Evolutionary conservation across 176 grass and related monocot genomes (phyloP), one percentile per base, ranked within the genome.

Genomic region (Aegilops tauschii): DNA sequence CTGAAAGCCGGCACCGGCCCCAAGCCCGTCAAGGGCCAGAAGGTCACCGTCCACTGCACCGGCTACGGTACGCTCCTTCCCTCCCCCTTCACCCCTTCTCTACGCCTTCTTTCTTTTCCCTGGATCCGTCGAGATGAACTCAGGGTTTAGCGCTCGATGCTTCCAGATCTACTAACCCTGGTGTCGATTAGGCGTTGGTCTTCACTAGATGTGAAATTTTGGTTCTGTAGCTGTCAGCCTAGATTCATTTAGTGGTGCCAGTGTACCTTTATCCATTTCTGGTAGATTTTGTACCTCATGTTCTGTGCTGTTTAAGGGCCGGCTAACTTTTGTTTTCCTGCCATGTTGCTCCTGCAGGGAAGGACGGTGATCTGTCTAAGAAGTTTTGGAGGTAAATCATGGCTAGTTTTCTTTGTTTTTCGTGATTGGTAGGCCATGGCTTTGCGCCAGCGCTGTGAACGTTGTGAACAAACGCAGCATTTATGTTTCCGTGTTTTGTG

Each of bases 21-120:
- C 86, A 94, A 85, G 81, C 97, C 97, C 54, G 83, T 88, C 32
- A 96, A 86, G 90, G 97, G 94, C 77, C 94, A 99, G 83, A 91
- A 88, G 58, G 97, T 99, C 89, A 94, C 92, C 61, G 97, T 99
- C 64, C 97, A 99, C 90, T 99, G 97, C 94, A 96, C 97, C 47
- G 97, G 97, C 82, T 96, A 83, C 78, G 97, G 94, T 99, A 65
- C 80, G 88, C 63, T 42, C 23, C 36, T 80, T 73, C 68, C 29
- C 73, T 73, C 40, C 63, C 50, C 45, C 12, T 3, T 3, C 3
- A 47, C 17, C 44, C 70, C 39, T 13, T 8, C 8, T 84, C 18
- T 42, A 18, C 7, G 11, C 1, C 16, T 31, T 9, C 5, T 27
- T 73, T 18, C 8, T 54, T 83, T 81, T 4, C 6, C 31, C 6